These are phyloP conservation scores for Colletotrichum melonis DNA, from an alignment of 2,329 filamentous ascomycete species.

Conservation along the genomic window DNA sequence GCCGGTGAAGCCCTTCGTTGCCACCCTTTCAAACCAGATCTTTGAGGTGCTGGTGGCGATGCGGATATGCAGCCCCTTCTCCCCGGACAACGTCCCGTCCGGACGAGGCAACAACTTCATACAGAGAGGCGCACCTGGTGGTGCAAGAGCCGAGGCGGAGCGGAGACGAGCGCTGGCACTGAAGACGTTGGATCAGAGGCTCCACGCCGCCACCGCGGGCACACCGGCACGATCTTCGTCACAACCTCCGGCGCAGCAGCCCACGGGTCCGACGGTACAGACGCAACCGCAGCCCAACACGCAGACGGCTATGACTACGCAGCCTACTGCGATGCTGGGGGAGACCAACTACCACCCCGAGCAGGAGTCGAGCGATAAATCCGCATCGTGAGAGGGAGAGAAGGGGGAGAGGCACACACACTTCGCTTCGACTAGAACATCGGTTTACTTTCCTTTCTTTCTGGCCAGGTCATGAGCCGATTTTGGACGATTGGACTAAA, in stretches of 20 bases:
- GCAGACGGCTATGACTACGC: conserved; percentile 69
- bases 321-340: conserved; percentile 68
- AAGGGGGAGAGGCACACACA: conserved; percentile 6
- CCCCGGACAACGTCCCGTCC: conserved; percentile 80
- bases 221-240: conserved; percentile 50
- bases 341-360: conserved; percentile 79
- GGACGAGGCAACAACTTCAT: conserved; percentile 72
- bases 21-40: conserved; percentile 77
- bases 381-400: conserved; percentile 38
- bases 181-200: conserved; percentile 89
- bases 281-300: conserved; percentile 66
- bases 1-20: conserved; percentile 81
- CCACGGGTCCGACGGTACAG: conserved; percentile 65
- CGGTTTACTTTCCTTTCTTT: not conserved
- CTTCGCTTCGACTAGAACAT: conserved; percentile 5
- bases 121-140: conserved; percentile 69
- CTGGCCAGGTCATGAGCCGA: not conserved
- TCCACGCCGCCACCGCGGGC: conserved; percentile 81
- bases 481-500: not conserved
- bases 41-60: conserved; percentile 81
- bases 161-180: conserved; percentile 88
- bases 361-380: conserved; percentile 56
- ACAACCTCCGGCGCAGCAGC: conserved; percentile 51
- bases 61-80: conserved; percentile 86
- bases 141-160: conserved; percentile 91